These are phyloP conservation scores for Ogataea philodendri DNA, from an alignment of 805 yeast species.

Conservation along the genomic window DNA sequence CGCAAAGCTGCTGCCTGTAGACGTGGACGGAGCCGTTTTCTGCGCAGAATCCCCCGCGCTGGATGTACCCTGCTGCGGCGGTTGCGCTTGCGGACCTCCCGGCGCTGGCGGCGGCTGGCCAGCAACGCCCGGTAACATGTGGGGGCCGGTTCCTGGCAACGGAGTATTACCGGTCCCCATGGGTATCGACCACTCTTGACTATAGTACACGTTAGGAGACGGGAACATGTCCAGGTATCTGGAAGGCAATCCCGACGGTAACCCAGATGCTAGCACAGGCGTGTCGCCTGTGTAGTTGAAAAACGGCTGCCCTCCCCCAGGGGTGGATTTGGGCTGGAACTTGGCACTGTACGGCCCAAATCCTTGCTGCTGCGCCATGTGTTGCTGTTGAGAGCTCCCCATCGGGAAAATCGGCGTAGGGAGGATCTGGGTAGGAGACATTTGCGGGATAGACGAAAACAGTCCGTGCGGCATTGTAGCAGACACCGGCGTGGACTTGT, in stretches of 20 bases:
- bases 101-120: too few species aligned
- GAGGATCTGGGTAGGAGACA: constrained; percentile 33
- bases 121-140: constrained; percentile 20
- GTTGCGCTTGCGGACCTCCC: too few species aligned
- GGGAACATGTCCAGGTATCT: constrained; percentile 75
- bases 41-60: too few species aligned
- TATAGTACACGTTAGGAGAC: constrained; percentile 75
- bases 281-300: constrained; percentile 41
- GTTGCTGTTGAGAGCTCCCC: constrained; percentile 25
- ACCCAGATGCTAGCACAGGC: constrained; percentile 50
- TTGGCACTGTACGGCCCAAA: constrained; percentile 13
- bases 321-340: constrained; percentile 15
- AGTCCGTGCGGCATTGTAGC: constrained; percentile 30
- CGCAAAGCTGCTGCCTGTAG: constrained; percentile 3
- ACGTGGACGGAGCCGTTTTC: constrained; percentile 9
- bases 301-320: constrained; percentile 14
- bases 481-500: constrained; percentile 30
- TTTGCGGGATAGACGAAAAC: constrained; percentile 31
- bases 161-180: constrained; percentile 46
- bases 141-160: constrained; percentile 32
- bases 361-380: constrained; percentile 24
- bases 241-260: constrained; percentile 62
- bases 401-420: constrained; percentile 30
- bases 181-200: constrained; percentile 52
- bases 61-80: too few species aligned